Percentiles rank a stretch among this genome's conserved stretches.
phyloP scores from a whole-genome alignment of 1,284 basidiomycete species.

The Leccinum holopus region DNA sequence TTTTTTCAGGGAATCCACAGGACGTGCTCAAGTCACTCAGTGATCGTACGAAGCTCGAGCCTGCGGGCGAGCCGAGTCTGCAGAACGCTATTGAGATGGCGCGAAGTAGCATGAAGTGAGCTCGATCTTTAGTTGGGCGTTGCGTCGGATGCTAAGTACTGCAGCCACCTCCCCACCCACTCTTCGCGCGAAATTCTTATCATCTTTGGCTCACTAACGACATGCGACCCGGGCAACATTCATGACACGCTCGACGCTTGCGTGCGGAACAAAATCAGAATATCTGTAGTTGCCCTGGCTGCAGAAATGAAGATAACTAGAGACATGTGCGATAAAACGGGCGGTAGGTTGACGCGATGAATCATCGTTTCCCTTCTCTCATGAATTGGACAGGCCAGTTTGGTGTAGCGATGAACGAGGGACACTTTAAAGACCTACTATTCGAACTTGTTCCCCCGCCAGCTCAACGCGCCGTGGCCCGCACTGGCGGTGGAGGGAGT shows the following conservation, averaged over 20 bases:
- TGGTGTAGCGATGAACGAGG: conserved; percentile 95
- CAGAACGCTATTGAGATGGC: conserved; percentile 99
- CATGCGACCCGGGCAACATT: conserved; percentile 96
- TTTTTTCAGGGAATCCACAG: conserved; percentile 80
- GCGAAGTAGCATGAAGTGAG: conserved; percentile 80
- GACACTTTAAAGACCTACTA: conserved; percentile 92
- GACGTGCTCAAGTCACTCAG: conserved; percentile 85
- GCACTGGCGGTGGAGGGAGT: conserved; percentile 46
- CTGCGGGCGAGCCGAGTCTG: conserved; percentile 89
- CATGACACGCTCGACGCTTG: conserved; percentile 88
- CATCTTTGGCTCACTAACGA: conserved; percentile 93
- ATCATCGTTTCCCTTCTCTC: conserved; percentile 4
- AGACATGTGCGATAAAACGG: conserved; percentile 85
- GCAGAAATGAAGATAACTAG: conserved; percentile 98
- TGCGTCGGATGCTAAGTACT: conserved; percentile 8
- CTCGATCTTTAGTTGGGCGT: conserved; percentile 16
- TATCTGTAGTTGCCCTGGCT: conserved; percentile 88
- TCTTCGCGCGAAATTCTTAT: conserved; percentile 94
- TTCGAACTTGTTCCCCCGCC: conserved; percentile 97
- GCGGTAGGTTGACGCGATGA: conserved; percentile 53
- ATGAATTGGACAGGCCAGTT: conserved; percentile 67
- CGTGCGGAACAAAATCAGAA: conserved; percentile 80
- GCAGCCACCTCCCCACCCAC: conserved; percentile 89
- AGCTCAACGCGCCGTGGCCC: conserved; percentile 67
- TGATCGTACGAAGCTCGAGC: conserved; percentile 87